A percentile compares a stretch with the other conserved stretches of the same genome.
Evolutionary conservation across 805 yeast species (phyloP).

Genomic region (Saccharomycopsis fermentans): DNA sequence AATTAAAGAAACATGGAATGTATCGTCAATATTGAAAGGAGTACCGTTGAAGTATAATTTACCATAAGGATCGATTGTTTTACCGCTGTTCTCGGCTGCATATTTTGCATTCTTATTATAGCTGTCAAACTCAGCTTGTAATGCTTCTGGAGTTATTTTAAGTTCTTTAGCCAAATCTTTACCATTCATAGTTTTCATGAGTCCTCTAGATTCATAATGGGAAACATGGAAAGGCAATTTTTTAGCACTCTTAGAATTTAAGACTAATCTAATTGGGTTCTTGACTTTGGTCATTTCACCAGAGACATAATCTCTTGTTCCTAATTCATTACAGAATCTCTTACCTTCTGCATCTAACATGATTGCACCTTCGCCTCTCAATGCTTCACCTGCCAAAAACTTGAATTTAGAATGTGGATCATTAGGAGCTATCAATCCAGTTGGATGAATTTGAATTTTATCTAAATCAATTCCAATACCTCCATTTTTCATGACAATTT

Average conservation of each 20-base stretch:
- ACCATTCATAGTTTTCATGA: conserved; percentile 40
- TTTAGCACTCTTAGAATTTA: conserved; percentile 37
- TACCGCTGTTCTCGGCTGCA: conserved; percentile 23
- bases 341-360: conserved; percentile 42
- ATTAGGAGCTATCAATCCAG: conserved; percentile 47
- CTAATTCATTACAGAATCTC: conserved; percentile 51
- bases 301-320: conserved; percentile 50
- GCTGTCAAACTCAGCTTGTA: conserved; percentile 28
- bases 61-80: conserved; percentile 30
- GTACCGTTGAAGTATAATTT: conserved; percentile 40
- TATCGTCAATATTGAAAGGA: conserved; percentile 30
- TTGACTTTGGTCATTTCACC: conserved; percentile 41
- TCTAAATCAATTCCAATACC: conserved; percentile 54
- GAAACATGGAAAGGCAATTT: conserved; percentile 41
- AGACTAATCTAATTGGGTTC: conserved; percentile 38
- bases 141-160: conserved; percentile 25
- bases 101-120: conserved; percentile 33
- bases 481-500: conserved; percentile 39
- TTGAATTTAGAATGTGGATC: conserved; percentile 42
- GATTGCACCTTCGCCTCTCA: conserved; percentile 58
- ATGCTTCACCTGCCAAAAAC: conserved; percentile 55
- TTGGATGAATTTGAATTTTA: conserved; percentile 59
- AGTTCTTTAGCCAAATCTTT: conserved; percentile 34
- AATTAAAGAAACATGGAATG: conserved; percentile 41
- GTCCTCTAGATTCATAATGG: conserved; percentile 45